These are phyloP conservation scores for Eimeria zaria DNA, from an alignment of 169 alveolate genomes.

Conservation along the genomic window DNA sequence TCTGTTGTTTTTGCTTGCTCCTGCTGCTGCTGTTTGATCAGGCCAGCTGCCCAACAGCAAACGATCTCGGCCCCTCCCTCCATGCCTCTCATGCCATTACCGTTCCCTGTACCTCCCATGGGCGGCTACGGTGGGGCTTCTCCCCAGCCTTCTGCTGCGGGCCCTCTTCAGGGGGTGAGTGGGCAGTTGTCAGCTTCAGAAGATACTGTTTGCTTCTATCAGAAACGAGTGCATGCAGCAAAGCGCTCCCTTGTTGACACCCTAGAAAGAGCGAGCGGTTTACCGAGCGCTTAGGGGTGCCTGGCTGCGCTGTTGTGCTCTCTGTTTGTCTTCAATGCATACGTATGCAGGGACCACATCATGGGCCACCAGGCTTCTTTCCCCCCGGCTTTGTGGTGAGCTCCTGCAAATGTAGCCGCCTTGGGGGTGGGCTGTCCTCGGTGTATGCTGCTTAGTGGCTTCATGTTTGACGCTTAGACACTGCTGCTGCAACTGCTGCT, in stretches of 20 bases:
- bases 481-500: background rate
- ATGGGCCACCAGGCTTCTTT: constrained; percentile 29
- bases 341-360: constrained; percentile 31
- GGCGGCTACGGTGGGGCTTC: background rate
- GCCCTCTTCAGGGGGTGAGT: constrained; percentile 25
- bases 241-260: background rate
- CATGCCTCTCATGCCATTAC: constrained; percentile 14
- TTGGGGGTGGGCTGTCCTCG: background rate
- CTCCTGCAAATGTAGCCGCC: background rate
- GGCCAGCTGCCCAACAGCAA: constrained; percentile 16
- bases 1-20: background rate
- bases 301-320: background rate
- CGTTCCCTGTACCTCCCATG: constrained; percentile 32
- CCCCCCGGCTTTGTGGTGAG: constrained; percentile 46
- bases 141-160: background rate
- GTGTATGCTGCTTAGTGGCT: background rate
- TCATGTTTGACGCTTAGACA: background rate
- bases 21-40: constrained; percentile 12
- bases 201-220: background rate
- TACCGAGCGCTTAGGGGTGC: background rate
- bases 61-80: constrained; percentile 6
- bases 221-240: background rate
- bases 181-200: background rate
- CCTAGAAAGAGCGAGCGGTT: background rate
- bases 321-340: background rate